Base-by-base conservation (phyloP, 306 rosid species). In the Quercus ilex region DNA sequence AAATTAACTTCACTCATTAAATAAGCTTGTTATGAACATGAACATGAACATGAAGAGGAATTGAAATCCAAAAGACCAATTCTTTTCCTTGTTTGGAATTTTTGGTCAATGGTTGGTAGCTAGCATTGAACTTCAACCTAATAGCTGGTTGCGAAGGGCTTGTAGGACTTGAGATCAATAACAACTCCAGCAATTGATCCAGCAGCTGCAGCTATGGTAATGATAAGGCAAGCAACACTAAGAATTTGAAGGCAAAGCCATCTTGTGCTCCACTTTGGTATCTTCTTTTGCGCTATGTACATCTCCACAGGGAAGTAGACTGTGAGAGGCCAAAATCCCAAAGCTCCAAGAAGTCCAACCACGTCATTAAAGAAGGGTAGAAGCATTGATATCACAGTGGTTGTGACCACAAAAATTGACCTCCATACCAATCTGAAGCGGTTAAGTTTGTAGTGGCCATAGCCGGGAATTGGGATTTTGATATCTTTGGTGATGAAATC, bases 301-400 rank as follows among this genome's bases (percentile, higher is more conserved):
- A 92, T 90, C 65, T 92, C 92, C 77, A 92, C 97, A 0, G 97
- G 97, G 82, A 90, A 90, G 83, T 85, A 92, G 35, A 92, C 96
- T 0, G 93, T 90, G 0, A 89, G 83, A 1, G 97, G 97, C 97
- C 97, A 92, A 78, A 92, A 92, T 11, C 92, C 97, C 20, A 92
- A 60, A 6, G 97, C 96, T 8, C 97, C 97, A 35, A 92, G 91
- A 67, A 92, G 91, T 23, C 91, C 97, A 3, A 73, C 93, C 1
- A 92, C 75, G 70, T 88, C 93, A 35, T 90, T 92, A 78, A 92
- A 92, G 81, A 92, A 92, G 2, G 97, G 97, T 2, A 92, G 83
- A 1, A 88, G 81, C 96, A 92, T 92, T 25, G 97, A 88, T 62
- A 90, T 73, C 20, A 90, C 56, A 28, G 96, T 90, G 55, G 82